Conservation (phyloP, 345 rosid species). For the Syzygium aqueum region DNA sequence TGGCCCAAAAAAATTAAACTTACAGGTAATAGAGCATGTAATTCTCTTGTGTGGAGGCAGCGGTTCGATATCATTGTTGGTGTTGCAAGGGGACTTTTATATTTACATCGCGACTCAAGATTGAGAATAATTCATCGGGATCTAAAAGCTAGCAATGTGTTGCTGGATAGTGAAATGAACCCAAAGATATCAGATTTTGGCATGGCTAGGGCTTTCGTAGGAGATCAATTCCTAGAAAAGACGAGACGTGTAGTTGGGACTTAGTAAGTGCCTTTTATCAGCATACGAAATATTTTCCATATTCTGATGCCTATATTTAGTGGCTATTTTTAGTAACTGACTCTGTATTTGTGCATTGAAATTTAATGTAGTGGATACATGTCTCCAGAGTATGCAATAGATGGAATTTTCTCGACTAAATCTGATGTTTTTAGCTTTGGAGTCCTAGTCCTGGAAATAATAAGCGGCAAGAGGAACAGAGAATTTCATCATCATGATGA, state of each 20-base stretch:
- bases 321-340: neutral
- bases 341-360: neutral
- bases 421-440: neutral
- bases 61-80: slow-evolving; percentile 13
- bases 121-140: slow-evolving; percentile 20
- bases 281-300: neutral
- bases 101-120: slow-evolving; percentile 21
- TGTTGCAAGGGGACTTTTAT: slow-evolving; percentile 18
- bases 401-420: neutral
- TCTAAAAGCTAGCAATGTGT: slow-evolving; percentile 18
- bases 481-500: neutral
- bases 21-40: neutral
- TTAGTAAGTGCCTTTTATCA: slow-evolving; percentile 5
- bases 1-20: no score
- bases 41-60: neutral
- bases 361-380: neutral
- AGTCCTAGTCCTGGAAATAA: neutral
- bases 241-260: slow-evolving; percentile 16
- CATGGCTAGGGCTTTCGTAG: slow-evolving; percentile 15
- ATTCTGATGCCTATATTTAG: neutral
- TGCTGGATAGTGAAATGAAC: slow-evolving; percentile 19
- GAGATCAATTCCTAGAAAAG: slow-evolving; percentile 9
- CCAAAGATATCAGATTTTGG: slow-evolving; percentile 28
- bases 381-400: neutral
- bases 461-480: neutral